Base-by-base conservation (phyloP, 768 basidiomycete genomes). In the Mycena haematopus region DNA sequence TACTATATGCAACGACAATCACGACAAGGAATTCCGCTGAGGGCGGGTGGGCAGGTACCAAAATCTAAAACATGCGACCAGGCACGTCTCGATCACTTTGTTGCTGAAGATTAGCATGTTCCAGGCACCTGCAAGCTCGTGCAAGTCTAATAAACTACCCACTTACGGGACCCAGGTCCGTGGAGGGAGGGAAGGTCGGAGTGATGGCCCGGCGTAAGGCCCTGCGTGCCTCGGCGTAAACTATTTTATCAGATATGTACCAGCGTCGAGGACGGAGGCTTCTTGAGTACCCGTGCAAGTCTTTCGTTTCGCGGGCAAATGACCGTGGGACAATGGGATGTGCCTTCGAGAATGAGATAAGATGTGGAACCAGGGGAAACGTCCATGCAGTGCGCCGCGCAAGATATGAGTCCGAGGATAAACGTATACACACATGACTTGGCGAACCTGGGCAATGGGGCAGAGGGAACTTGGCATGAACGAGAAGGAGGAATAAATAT, bases 281-380 rank as follows among this genome's bases (percentile, higher is more conserved):
- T 52, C 29, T 10, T 25, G 24, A 29, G 17, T 35, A 25, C 44
- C 38, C 40, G 57, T 47, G 49, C 22, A 58, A 46, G 56, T 54
- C 47, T 33, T 55, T 58, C 52, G 55, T 64, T 55, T 46, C 42
- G 44, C 29, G n/a, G 46, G 50, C 33, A 62, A 50, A 62, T 52
- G 31, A 25, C 22, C 55, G 61, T 62, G 55, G 55, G 61, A 62
- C 17, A 24, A 22, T 24, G 51, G 17, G 21, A 45, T 21, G 45
- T 49, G 55, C 49, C 61, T 62, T 62, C 61, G 42, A 62, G 61
- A 56, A 54, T 25, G 19, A 52, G 55, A 56, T 62, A 42, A 62
- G 46, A 62, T 56, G 54, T 29, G 40, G 42, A 35, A 38, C 11
- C 29, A 52, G 27, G 31, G 50, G 47, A 35, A 31, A 27, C 40